Evolutionary conservation across 345 rosid genomes (phyloP).

Genomic region (Durio zibethinus): DNA sequence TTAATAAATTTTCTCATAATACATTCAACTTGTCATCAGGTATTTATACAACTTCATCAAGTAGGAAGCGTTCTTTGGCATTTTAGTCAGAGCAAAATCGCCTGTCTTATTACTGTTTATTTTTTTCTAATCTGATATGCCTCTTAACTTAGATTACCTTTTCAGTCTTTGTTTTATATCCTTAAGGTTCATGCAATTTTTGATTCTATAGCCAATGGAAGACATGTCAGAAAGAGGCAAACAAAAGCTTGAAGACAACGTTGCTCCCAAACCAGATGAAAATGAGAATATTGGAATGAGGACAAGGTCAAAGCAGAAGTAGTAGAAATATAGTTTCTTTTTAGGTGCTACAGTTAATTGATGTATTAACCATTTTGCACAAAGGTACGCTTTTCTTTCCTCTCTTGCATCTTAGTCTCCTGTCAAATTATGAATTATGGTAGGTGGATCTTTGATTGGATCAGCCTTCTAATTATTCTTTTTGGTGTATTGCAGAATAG

Average conservation of each 20-base stretch:
- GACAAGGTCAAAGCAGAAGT: slow-evolving; percentile 32
- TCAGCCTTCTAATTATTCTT: not conserved
- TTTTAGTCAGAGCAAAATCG: not conserved
- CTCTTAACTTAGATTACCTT: not conserved
- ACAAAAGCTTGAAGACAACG: slow-evolving; percentile 10
- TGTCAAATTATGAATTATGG: not conserved
- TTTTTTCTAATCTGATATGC: not conserved
- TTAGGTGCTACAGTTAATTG: slow-evolving; percentile 1
- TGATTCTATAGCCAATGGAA: slow-evolving; percentile 15
- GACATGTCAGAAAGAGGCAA: slow-evolving; percentile 2
- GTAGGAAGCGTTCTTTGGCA: not conserved
- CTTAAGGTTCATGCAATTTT: not conserved
- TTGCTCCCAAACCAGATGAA: slow-evolving; percentile 7
- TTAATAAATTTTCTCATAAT: not conserved
- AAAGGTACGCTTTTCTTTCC: slow-evolving; percentile 1
- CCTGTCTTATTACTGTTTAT: not conserved
- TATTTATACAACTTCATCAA: not conserved
- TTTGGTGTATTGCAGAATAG: slow-evolving; percentile 7
- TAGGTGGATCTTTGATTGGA: not conserved
- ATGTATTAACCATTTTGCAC: not conserved
- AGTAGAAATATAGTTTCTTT: slow-evolving; percentile 14
- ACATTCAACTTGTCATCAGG: not conserved
- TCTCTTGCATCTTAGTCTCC: not conserved
- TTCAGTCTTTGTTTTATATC: not conserved
- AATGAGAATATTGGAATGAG: slow-evolving; percentile 18